These are phyloP conservation scores for Litsea cubeba DNA, from an alignment of 164 flowering plant species.

Conservation along the genomic window DNA sequence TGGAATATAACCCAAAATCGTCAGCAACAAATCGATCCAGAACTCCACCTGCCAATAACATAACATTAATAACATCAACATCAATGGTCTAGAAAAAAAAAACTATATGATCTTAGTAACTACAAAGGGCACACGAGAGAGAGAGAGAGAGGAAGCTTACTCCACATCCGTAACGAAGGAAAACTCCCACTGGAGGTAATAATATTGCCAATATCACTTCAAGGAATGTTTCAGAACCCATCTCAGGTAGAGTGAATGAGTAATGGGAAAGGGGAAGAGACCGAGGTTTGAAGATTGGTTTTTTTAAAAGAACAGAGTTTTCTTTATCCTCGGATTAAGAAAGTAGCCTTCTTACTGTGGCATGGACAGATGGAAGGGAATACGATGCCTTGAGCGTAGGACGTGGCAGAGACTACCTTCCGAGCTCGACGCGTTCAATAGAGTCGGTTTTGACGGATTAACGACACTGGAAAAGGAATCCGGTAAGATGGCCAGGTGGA, in stretches of 20 bases:
- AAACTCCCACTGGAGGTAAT: constrained; percentile 72
- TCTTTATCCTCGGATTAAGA: background rate
- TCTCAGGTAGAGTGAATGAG: constrained; percentile 6
- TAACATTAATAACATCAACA: background rate
- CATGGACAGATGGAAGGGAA: background rate
- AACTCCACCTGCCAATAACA: constrained; percentile 41
- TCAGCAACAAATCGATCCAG: constrained; percentile 46
- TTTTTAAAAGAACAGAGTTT: background rate
- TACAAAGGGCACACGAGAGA: no score
- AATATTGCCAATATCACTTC: constrained; percentile 67
- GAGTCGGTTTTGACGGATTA: no score
- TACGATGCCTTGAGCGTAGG: background rate
- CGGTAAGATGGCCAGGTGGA: no score
- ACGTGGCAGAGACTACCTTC: background rate
- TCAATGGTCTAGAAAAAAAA: no score
- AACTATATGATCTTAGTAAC: no score
- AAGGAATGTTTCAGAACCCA: constrained; percentile 68
- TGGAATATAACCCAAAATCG: constrained; percentile 20
- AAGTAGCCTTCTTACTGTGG: background rate
- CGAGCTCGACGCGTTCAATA: background rate
- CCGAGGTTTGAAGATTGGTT: background rate
- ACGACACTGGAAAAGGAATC: no score
- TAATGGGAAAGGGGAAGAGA: background rate
- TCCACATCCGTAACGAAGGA: constrained; percentile 51
- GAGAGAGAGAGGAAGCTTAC: constrained; percentile 18